Evolutionary conservation across 2,329 filamentous ascomycete genomes (phyloP).

Genomic region (Aspergillus sojae): DNA sequence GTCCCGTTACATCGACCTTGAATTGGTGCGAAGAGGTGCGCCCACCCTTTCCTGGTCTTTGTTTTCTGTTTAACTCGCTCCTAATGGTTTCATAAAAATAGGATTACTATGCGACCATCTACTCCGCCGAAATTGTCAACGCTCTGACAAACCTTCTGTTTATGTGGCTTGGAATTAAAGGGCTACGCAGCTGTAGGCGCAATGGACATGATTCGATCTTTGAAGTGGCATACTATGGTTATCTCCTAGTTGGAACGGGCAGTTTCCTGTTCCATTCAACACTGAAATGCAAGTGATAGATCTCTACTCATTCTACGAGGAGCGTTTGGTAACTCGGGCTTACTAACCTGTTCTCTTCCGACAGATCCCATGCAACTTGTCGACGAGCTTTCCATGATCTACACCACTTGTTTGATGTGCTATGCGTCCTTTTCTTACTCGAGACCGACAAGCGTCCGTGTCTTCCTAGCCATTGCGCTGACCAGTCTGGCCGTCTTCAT

Average conservation of each 20-base stretch:
- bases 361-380: conserved; percentile 71
- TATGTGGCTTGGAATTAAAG: conserved; percentile 74
- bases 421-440: conserved; percentile 76
- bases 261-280: conserved; percentile 67
- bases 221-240: conserved; percentile 65
- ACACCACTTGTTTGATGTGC: conserved; percentile 70
- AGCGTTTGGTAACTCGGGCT: neutral
- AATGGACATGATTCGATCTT: conserved; percentile 78
- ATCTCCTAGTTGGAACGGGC: conserved; percentile 62
- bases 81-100: conserved; percentile 39
- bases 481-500: conserved; percentile 65
- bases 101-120: conserved; percentile 75
- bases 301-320: neutral
- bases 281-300: conserved; percentile 57
- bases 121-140: conserved; percentile 77
- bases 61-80: neutral
- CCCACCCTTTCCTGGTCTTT: neutral
- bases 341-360: conserved; percentile 23
- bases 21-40: conserved; percentile 80
- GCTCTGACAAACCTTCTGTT: conserved; percentile 83
- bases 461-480: conserved; percentile 60
- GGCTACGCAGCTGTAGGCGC: conserved; percentile 71
- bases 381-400: conserved; percentile 72
- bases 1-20: conserved; percentile 69
- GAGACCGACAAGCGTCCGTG: conserved; percentile 54